Evolutionary conservation across 208 protist species (phyloP).

Genomic region (Crithidia brevicula): DNA sequence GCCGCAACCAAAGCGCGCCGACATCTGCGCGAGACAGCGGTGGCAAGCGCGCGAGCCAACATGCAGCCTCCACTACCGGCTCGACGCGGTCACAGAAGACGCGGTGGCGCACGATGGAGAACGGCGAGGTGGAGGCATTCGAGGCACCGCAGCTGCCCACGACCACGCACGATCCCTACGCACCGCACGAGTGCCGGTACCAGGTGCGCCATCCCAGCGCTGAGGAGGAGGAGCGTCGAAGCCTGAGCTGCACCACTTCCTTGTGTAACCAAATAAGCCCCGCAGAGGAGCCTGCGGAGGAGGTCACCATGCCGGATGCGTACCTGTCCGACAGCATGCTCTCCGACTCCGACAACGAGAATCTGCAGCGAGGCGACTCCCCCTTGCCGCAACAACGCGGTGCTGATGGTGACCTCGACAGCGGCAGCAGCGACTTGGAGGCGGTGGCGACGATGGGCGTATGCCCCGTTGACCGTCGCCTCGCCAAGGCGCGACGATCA

Average conservation of each 20-base stretch:
- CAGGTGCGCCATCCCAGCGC: slow-evolving; percentile 10
- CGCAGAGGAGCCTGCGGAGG: not conserved
- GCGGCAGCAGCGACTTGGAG: slow-evolving; percentile 1
- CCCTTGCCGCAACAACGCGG: not conserved
- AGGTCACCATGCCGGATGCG: slow-evolving; percentile 3
- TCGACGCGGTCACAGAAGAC: not conserved
- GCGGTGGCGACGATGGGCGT: not conserved
- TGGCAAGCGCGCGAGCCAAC: not conserved
- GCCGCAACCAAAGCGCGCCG: not conserved
- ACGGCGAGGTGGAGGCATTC: slow-evolving; percentile 18
- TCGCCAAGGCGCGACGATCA: not conserved
- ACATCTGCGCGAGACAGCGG: not conserved
- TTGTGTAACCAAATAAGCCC: not conserved
- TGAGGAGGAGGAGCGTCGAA: not conserved
- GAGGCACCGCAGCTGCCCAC: not conserved
- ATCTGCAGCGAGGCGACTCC: not conserved
- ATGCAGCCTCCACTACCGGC: not conserved
- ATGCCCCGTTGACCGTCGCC: not conserved
- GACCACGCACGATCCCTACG: slow-evolving; percentile 16
- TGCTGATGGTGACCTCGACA: not conserved
- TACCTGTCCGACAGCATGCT: slow-evolving; percentile 4
- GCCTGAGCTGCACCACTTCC: not conserved
- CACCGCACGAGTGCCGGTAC: slow-evolving; percentile 20
- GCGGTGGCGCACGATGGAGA: slow-evolving; percentile 9
- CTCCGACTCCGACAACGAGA: not conserved